These are phyloP conservation scores for Paraglomus brasilianum DNA, from an alignment of 192 early-diverging fungal species.

Conservation along the genomic window DNA sequence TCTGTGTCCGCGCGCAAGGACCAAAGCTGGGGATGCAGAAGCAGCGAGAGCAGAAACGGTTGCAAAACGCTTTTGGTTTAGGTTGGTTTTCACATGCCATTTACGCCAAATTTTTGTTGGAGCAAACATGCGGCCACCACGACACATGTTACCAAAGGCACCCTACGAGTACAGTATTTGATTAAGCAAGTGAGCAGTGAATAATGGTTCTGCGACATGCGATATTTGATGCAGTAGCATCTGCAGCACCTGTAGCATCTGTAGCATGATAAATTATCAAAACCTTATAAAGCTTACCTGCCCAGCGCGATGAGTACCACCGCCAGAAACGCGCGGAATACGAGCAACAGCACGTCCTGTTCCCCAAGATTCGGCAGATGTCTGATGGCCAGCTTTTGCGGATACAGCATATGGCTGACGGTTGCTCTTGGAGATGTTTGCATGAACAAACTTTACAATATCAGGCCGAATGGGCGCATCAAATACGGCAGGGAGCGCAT, in stretches of 20 bases:
- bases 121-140: constrained; percentile 99
- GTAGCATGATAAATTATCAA: not conserved
- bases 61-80: constrained; percentile 98
- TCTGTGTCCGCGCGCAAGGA: constrained; percentile 96
- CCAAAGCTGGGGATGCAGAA: constrained; percentile 85
- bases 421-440: constrained; percentile 98
- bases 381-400: constrained; percentile 97
- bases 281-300: too few relatives aligned
- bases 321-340: constrained; percentile 97
- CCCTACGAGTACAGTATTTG: too few relatives aligned
- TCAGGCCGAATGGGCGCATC: constrained; percentile 96
- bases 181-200: too few relatives aligned
- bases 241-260: too few relatives aligned
- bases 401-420: constrained; percentile 95
- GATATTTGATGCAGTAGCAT: too few relatives aligned
- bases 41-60: constrained; percentile 96
- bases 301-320: constrained; percentile 95
- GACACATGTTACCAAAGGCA: constrained; percentile 99
- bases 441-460: constrained; percentile 94
- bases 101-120: constrained; percentile 99
- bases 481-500: constrained; percentile 89
- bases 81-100: constrained; percentile 99
- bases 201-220: too few relatives aligned
- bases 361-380: constrained; percentile 97
- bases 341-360: constrained; percentile 98